Evolutionary conservation across 208 protist species (phyloP).

Genomic region (Tritrichomonas foetus): DNA sequence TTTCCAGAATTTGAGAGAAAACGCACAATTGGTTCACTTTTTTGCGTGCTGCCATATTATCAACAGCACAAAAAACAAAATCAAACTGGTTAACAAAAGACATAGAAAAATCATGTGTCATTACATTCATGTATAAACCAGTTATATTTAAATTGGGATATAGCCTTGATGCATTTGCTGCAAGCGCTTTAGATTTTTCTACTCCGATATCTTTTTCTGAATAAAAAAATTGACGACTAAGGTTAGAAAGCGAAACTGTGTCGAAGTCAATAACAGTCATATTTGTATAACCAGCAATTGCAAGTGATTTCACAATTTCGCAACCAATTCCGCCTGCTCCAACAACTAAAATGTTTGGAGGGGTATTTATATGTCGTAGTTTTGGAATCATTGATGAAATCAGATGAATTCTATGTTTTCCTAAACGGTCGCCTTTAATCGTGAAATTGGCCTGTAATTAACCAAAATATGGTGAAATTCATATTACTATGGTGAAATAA

Average conservation of each 20-base stretch:
- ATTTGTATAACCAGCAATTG: not conserved
- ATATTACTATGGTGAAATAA: too few species aligned
- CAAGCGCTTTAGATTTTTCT: not conserved
- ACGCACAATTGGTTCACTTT: not conserved
- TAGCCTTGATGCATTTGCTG: not conserved
- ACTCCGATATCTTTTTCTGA: not conserved
- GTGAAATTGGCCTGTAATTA: too few species aligned
- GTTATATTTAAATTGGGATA: not conserved
- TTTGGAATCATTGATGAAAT: too few species aligned
- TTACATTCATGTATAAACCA: not conserved
- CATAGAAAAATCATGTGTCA: not conserved
- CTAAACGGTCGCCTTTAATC: too few species aligned
- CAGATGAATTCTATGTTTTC: too few species aligned
- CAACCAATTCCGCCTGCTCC: slow-evolving; percentile 28
- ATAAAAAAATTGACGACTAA: slow-evolving; percentile 18
- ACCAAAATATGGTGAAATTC: too few species aligned
- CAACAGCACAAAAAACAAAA: slow-evolving; percentile 37
- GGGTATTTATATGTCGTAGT: not conserved
- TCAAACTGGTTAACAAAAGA: not conserved
- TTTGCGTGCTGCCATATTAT: not conserved
- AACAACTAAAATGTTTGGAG: not conserved
- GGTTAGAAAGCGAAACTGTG: slow-evolving; percentile 23
- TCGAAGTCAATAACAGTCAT: slow-evolving; percentile 1
- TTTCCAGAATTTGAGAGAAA: not conserved
- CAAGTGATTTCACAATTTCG: slow-evolving; percentile 16